These are phyloP conservation scores for Marasmius tenuissimus DNA, from an alignment of 1,284 basidiomycete species.

Conservation along the genomic window DNA sequence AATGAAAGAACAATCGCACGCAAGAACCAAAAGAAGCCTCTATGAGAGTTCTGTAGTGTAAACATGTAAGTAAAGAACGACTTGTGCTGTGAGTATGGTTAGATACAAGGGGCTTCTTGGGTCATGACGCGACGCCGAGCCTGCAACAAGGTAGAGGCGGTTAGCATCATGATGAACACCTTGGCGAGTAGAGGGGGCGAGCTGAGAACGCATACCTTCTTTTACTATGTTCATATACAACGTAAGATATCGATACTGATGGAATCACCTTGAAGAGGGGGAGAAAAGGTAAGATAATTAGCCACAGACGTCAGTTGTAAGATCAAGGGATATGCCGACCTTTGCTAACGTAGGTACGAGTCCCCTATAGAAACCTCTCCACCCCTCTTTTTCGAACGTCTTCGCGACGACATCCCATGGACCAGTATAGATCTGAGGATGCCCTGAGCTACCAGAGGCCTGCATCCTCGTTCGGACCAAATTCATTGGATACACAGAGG, in stretches of 20 bases:
- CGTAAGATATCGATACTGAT: constrained; percentile 92
- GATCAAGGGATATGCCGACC: constrained; percentile 35
- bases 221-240: constrained; percentile 85
- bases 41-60: too few species aligned
- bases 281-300: not conserved
- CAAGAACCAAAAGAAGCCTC: too few species aligned
- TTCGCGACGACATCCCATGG: constrained; percentile 83
- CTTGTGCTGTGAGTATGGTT: too few species aligned
- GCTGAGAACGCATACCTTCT: constrained; percentile 51
- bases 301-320: not conserved
- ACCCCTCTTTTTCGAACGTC: constrained; percentile 87
- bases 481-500: constrained; percentile 90
- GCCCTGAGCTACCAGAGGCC: constrained; percentile 92
- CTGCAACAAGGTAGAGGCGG: constrained; percentile 22
- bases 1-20: too few species aligned
- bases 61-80: too few species aligned
- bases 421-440: constrained; percentile 87
- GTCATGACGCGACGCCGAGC: constrained; percentile 34
- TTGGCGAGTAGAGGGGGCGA: not conserved
- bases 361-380: constrained; percentile 95
- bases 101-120: too few species aligned
- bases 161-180: not conserved
- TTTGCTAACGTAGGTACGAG: constrained; percentile 90
- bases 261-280: constrained; percentile 71
- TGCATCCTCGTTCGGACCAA: constrained; percentile 93